Conservation (phyloP, 306 rosid genomes). For the Hippophae gyantsensis region DNA sequence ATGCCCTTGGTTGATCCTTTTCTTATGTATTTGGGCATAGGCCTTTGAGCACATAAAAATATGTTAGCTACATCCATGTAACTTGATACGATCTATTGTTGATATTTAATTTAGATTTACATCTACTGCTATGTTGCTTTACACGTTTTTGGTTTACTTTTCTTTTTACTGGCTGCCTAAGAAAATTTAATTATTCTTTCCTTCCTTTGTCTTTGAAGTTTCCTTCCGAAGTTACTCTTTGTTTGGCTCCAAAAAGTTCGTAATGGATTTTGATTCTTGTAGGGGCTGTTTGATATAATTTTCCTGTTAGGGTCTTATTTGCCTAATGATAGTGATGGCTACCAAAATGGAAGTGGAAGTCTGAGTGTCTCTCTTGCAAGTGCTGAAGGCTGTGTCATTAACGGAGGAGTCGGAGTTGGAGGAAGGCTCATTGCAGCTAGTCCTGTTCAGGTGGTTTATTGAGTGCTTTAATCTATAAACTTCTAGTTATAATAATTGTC, state of each 20-base stretch:
- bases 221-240: neutral
- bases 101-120: too few species aligned
- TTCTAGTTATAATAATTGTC: neutral
- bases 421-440: conserved; percentile 84
- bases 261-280: conserved; percentile 17
- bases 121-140: too few species aligned
- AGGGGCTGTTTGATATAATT: conserved; percentile 92
- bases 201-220: neutral
- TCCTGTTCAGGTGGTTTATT: conserved; percentile 65
- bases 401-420: conserved; percentile 82
- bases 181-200: too few species aligned
- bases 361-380: conserved; percentile 79
- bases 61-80: too few species aligned
- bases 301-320: conserved; percentile 79
- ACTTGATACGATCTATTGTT: too few species aligned
- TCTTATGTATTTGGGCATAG: too few species aligned
- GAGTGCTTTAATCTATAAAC: conserved; percentile 6
- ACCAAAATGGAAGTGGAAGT: conserved; percentile 64
- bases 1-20: too few species aligned
- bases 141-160: too few species aligned
- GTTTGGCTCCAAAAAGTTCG: neutral
- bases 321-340: conserved; percentile 44
- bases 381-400: conserved; percentile 82
- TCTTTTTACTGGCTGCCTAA: too few species aligned
- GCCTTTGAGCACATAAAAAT: too few species aligned